phyloP scores from a whole-genome alignment of 768 basidiomycete genomes.

The Trametes punicea region DNA sequence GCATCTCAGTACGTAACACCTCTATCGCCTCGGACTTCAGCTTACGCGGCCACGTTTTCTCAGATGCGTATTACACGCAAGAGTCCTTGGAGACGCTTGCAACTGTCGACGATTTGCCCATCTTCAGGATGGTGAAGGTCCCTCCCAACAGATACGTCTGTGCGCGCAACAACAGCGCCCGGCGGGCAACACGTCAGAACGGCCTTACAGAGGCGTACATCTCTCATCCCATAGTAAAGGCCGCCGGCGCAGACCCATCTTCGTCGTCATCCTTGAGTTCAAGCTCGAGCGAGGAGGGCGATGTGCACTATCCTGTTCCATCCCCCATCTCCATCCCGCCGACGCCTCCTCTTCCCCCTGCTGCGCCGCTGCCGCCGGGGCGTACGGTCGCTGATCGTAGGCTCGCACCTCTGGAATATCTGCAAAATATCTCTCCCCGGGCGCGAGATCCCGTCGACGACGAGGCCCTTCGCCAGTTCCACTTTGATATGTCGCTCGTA shows the following conservation, averaged over 20 bases:
- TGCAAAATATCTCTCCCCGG: conserved; percentile 25
- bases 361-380: conserved; percentile 13
- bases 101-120: conserved; percentile 58
- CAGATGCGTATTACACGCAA: conserved; percentile 77
- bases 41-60: not conserved
- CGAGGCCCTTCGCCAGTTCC: conserved; percentile 21
- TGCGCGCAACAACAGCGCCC: conserved; percentile 43
- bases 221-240: not conserved
- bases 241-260: not conserved
- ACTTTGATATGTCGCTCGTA: conserved; percentile 2
- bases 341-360: conserved; percentile 1
- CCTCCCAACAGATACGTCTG: conserved; percentile 63
- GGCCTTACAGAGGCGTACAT: not conserved
- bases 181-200: conserved; percentile 9
- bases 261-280: not conserved
- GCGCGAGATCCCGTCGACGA: conserved; percentile 28
- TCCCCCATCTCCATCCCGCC: conserved; percentile 1
- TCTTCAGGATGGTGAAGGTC: conserved; percentile 49
- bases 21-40: not conserved
- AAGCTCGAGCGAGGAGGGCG: conserved; percentile 9
- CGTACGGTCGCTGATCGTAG: conserved; percentile 10
- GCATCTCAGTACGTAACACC: conserved; percentile 35
- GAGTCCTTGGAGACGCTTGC: conserved; percentile 54
- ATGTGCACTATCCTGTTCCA: not conserved
- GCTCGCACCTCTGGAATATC: conserved; percentile 29